Evolutionary conservation across 2,329 filamentous ascomycete species (phyloP).

Genomic region (Lasiodiplodia gonubiensis): DNA sequence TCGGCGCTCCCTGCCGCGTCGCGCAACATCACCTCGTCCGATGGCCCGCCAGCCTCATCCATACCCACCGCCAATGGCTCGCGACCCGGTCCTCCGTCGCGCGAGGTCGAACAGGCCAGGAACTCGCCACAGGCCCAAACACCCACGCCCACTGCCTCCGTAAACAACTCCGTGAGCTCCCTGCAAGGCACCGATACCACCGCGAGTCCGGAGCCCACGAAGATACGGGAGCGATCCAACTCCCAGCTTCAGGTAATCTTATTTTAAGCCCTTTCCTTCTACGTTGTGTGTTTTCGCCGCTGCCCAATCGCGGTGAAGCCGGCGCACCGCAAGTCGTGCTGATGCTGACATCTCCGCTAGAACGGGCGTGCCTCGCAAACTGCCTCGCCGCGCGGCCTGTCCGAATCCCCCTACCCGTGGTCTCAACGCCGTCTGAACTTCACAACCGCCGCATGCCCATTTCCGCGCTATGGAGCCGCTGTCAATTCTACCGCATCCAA

Average conservation of each 20-base stretch:
- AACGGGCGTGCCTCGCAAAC: slow-evolving; percentile 24
- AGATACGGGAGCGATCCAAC: slow-evolving; percentile 62
- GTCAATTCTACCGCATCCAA: slow-evolving; percentile 93
- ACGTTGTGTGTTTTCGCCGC: slow-evolving; percentile 3
- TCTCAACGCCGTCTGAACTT: slow-evolving; percentile 89
- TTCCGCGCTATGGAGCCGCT: slow-evolving; percentile 94
- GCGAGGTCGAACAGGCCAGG: slow-evolving; percentile 41
- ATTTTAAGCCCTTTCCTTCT: slow-evolving; percentile 12
- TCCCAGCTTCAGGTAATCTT: slow-evolving; percentile 61
- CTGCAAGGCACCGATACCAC: slow-evolving; percentile 62
- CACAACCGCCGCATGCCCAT: slow-evolving; percentile 82
- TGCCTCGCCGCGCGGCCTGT: slow-evolving; percentile 52
- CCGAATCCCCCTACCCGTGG: slow-evolving; percentile 93
- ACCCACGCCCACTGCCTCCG: slow-evolving; percentile 77
- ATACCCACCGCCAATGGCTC: slow-evolving; percentile 56
- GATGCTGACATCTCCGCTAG: slow-evolving; percentile 26
- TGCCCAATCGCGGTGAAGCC: slow-evolving; percentile 9
- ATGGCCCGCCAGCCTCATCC: slow-evolving; percentile 52
- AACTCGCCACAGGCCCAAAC: slow-evolving; percentile 53
- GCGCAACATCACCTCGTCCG: slow-evolving; percentile 62
- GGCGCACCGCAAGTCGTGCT: slow-evolving; percentile 7
- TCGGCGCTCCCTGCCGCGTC: slow-evolving; percentile 59
- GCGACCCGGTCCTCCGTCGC: slow-evolving; percentile 30
- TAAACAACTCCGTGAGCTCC: slow-evolving; percentile 70
- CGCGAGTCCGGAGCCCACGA: slow-evolving; percentile 69